Evolutionary conservation across 1,284 basidiomycete genomes (phyloP).

Genomic region (Boletus semigastroideus): DNA sequence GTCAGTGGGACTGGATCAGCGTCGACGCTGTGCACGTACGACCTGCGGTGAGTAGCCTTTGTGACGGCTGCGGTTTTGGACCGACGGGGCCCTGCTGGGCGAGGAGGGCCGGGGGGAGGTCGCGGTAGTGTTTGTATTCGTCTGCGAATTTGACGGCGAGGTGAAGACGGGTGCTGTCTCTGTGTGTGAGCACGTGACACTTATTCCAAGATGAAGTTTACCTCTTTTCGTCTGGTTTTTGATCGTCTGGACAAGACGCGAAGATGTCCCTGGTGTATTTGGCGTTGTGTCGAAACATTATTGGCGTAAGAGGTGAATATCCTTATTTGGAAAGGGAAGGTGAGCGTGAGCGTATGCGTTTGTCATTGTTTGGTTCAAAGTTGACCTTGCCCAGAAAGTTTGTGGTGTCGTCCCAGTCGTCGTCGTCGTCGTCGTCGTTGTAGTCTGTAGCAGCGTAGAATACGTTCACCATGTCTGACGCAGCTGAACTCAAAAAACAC

Average conservation of each 20-base stretch:
- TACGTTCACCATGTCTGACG: constrained; percentile 36
- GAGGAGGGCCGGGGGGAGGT: constrained; percentile 79
- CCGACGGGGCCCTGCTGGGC: constrained; percentile 81
- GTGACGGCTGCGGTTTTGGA: constrained; percentile 47
- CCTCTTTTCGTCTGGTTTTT: constrained; percentile 55
- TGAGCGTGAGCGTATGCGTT: constrained; percentile 6
- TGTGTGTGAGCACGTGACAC: not conserved
- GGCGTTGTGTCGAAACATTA: constrained; percentile 42
- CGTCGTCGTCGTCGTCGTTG: not conserved
- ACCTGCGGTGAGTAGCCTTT: constrained; percentile 73
- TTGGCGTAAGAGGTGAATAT: not conserved
- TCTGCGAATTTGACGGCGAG: constrained; percentile 75
- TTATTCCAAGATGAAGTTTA: not conserved
- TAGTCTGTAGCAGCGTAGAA: constrained; percentile 25
- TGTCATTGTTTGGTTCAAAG: constrained; percentile 23
- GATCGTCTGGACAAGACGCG: constrained; percentile 58
- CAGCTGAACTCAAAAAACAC: constrained; percentile 72
- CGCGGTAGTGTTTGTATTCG: constrained; percentile 88
- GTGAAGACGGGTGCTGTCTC: constrained; percentile 59
- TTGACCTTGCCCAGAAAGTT: not conserved
- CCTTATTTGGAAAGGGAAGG: constrained; percentile 8
- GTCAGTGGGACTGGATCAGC: not conserved
- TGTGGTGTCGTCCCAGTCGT: too few species aligned
- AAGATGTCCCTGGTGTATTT: constrained; percentile 73
- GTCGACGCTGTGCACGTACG: constrained; percentile 37